phyloP scores from a whole-genome alignment of 1,284 basidiomycete genomes.

The Hypsizygus ulmarius region DNA sequence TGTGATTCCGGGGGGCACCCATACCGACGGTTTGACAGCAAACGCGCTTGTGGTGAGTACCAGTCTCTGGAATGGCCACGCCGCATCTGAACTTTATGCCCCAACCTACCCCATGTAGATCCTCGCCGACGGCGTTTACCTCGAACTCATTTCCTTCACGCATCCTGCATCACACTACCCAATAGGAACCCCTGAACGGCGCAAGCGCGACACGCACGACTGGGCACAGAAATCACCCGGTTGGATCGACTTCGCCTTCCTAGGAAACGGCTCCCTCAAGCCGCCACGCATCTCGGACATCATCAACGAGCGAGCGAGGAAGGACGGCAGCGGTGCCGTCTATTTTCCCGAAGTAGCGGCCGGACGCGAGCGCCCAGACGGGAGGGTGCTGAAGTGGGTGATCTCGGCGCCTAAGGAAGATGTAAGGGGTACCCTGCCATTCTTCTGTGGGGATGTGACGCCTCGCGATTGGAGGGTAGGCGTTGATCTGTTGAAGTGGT shows the following conservation, averaged over 20 bases:
- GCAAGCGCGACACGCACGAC: slow-evolving; percentile 39
- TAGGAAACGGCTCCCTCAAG: slow-evolving; percentile 44
- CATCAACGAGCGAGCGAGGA: slow-evolving; percentile 29
- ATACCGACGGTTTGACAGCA: slow-evolving; percentile 58
- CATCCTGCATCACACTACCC: slow-evolving; percentile 52
- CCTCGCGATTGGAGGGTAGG: slow-evolving; percentile 54
- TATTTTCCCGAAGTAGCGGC: slow-evolving; percentile 21
- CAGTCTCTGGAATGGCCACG: background rate
- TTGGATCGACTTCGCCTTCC: slow-evolving; percentile 66
- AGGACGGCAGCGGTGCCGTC: slow-evolving; percentile 4
- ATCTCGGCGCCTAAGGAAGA: slow-evolving; percentile 41
- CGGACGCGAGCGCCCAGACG: slow-evolving; percentile 31
- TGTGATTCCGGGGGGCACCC: slow-evolving; percentile 61
- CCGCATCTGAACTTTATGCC: background rate
- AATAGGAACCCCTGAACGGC: slow-evolving; percentile 41
- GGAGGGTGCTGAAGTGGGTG: slow-evolving; percentile 54
- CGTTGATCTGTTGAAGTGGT: background rate
- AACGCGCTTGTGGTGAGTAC: slow-evolving; percentile 59
- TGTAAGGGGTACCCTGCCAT: slow-evolving; percentile 46
- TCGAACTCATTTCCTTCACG: slow-evolving; percentile 67
- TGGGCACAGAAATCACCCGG: slow-evolving; percentile 57
- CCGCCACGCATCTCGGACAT: slow-evolving; percentile 25
- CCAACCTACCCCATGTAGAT: slow-evolving; percentile 35
- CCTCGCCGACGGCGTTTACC: slow-evolving; percentile 56
- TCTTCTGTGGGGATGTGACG: slow-evolving; percentile 72